A percentile compares a stretch with the other conserved stretches of the same genome.
These are phyloP conservation scores for Mycotypha africana DNA, from an alignment of 371 early-diverging fungal genomes.

Conservation along the genomic window DNA sequence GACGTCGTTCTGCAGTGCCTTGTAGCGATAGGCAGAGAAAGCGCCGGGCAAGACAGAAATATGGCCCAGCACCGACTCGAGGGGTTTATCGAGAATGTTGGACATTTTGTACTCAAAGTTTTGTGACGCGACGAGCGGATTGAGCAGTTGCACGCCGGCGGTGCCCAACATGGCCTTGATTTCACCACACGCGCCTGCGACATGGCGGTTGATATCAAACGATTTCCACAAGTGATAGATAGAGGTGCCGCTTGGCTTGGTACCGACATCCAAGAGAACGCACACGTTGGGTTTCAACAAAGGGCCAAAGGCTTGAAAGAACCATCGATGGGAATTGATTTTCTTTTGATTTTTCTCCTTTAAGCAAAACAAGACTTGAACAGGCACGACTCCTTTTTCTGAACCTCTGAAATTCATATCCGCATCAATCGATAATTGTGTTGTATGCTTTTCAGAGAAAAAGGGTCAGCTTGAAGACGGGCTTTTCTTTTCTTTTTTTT, in stretches of 20 bases:
- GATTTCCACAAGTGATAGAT: slow-evolving; percentile 72
- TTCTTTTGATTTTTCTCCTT: slow-evolving; percentile 71
- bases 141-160: slow-evolving; percentile 63
- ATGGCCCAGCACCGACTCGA: slow-evolving; percentile 81
- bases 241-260: slow-evolving; percentile 61
- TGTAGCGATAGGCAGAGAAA: slow-evolving; percentile 80
- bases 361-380: slow-evolving; percentile 75
- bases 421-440: slow-evolving; percentile 63
- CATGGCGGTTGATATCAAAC: slow-evolving; percentile 66
- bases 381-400: slow-evolving; percentile 68
- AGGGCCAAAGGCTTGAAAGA: slow-evolving; percentile 83
- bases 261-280: slow-evolving; percentile 80
- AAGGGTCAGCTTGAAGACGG: slow-evolving; percentile 28
- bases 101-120: slow-evolving; percentile 88
- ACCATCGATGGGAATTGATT: slow-evolving; percentile 89
- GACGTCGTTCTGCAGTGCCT: slow-evolving; percentile 63
- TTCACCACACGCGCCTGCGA: slow-evolving; percentile 87
- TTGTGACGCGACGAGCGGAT: slow-evolving; percentile 88
- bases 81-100: slow-evolving; percentile 84
- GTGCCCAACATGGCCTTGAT: slow-evolving; percentile 76
- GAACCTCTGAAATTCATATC: slow-evolving; percentile 56
- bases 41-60: slow-evolving; percentile 83
- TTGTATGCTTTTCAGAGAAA: slow-evolving; percentile 75
- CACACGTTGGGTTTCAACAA: slow-evolving; percentile 71
- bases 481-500: not conserved